Conservation (phyloP, 805 yeast species). For the Pichia nanzhaoensis region DNA sequence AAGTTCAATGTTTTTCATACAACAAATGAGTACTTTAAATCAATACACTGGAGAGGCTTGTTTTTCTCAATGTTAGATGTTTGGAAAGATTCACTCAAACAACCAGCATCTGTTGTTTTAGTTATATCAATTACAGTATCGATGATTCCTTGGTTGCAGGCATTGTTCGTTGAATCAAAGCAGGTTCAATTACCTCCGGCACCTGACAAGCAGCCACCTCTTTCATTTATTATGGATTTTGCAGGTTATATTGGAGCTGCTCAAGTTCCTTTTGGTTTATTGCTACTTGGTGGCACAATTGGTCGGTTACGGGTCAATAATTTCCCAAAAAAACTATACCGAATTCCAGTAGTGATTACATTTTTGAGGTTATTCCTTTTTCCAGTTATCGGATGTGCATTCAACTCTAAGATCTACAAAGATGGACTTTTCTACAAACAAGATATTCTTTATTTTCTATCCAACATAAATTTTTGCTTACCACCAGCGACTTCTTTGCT, state of each 20-base stretch:
- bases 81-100: conserved; percentile 40
- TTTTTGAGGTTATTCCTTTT: conserved; percentile 53
- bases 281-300: conserved; percentile 81
- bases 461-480: conserved; percentile 66
- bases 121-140: conserved; percentile 58
- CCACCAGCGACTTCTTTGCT: conserved; percentile 89
- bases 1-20: background rate
- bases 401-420: conserved; percentile 52
- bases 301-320: conserved; percentile 58
- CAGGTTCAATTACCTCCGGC: conserved; percentile 56
- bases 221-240: conserved; percentile 80
- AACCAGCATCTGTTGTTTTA: conserved; percentile 73
- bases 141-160: conserved; percentile 83
- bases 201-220: conserved; percentile 79
- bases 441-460: conserved; percentile 59
- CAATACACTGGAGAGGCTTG: conserved; percentile 9
- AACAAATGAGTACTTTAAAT: background rate
- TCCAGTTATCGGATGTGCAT: conserved; percentile 73
- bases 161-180: conserved; percentile 51
- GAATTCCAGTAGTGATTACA: conserved; percentile 53
- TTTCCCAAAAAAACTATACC: conserved; percentile 67
- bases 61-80: conserved; percentile 8
- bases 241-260: conserved; percentile 78
- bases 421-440: conserved; percentile 62
- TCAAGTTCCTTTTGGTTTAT: conserved; percentile 79